Evolutionary conservation across 164 flowering plant genomes (phyloP).

Genomic region (Piper betle): DNA sequence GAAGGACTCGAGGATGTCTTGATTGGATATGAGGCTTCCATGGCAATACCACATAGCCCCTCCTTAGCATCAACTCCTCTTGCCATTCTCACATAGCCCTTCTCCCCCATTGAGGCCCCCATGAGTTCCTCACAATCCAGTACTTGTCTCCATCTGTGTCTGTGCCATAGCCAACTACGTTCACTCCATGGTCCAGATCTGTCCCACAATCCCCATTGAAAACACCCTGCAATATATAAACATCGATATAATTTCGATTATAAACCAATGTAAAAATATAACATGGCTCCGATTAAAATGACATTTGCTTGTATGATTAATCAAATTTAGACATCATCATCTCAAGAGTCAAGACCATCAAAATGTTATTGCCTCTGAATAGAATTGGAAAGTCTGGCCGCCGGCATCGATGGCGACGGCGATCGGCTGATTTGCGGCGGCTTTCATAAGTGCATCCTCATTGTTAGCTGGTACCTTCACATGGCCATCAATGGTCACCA

Average conservation of each 20-base stretch:
- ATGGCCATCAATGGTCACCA: slow-evolving; percentile 59
- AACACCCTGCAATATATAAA: slow-evolving; percentile 46
- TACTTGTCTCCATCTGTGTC: slow-evolving; percentile 69
- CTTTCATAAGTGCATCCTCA: slow-evolving; percentile 59
- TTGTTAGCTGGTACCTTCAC: slow-evolving; percentile 53
- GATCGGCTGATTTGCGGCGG: slow-evolving; percentile 58
- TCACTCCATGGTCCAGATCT: slow-evolving; percentile 75
- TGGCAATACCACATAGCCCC: slow-evolving; percentile 79
- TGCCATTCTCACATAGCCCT: slow-evolving; percentile 69
- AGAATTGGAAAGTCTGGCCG: slow-evolving; percentile 60
- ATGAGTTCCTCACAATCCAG: slow-evolving; percentile 90
- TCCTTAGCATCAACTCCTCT: slow-evolving; percentile 36
- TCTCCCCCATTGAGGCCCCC: slow-evolving; percentile 95
- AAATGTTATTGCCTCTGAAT: slow-evolving; percentile 46
- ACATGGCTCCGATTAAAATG: neutral
- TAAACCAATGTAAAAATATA: no score
- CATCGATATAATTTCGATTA: no score
- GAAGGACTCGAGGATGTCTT: slow-evolving; percentile 34
- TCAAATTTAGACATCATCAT: neutral
- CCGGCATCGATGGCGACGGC: slow-evolving; percentile 74
- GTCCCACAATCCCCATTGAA: slow-evolving; percentile 54
- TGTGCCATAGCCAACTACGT: slow-evolving; percentile 71
- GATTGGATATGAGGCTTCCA: slow-evolving; percentile 79
- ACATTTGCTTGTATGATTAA: neutral
- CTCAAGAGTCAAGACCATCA: neutral